Conservation (phyloP, 768 basidiomycete species). For the Omphalotus guepiniiformis region DNA sequence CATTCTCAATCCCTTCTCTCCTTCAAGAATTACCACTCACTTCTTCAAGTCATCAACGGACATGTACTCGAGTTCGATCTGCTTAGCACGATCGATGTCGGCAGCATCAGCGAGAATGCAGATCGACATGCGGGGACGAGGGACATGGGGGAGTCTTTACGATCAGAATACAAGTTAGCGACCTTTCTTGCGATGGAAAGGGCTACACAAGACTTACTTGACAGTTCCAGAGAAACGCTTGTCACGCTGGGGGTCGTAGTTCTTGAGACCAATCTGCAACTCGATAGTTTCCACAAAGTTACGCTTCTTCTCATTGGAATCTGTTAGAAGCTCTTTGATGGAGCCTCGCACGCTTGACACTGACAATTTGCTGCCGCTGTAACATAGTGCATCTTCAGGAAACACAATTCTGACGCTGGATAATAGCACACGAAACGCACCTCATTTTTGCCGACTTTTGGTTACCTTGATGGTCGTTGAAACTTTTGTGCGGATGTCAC, state of each 20-base stretch:
- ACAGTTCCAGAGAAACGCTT: slow-evolving; percentile 99
- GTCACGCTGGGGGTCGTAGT: slow-evolving; percentile 99
- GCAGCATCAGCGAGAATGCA: slow-evolving; percentile 99
- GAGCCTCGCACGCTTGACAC: slow-evolving; percentile 99
- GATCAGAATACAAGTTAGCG: slow-evolving; percentile 10
- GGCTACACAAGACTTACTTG: slow-evolving; percentile 53
- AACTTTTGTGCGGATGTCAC: not conserved
- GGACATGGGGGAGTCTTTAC: slow-evolving; percentile 86
- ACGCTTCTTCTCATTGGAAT: slow-evolving; percentile 84
- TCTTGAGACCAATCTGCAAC: slow-evolving; percentile 95
- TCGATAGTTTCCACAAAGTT: slow-evolving; percentile 97
- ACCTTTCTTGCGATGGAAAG: not conserved
- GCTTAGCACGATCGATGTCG: slow-evolving; percentile 98
- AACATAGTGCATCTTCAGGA: slow-evolving; percentile 10
- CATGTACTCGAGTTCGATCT: slow-evolving; percentile 98
- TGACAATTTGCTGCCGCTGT: slow-evolving; percentile 75
- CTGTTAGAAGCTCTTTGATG: slow-evolving; percentile 84
- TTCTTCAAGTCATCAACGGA: slow-evolving; percentile 99
- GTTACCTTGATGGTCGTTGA: not conserved
- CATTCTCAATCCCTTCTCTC: not conserved
- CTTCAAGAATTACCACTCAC: slow-evolving; percentile 38
- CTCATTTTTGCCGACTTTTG: slow-evolving; percentile 5
- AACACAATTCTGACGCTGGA: not conserved
- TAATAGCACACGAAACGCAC: not conserved
- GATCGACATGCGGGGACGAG: slow-evolving; percentile 98